Base-by-base conservation (phyloP, 2,329 filamentous ascomycete species). In the Didymella keratinophila region DNA sequence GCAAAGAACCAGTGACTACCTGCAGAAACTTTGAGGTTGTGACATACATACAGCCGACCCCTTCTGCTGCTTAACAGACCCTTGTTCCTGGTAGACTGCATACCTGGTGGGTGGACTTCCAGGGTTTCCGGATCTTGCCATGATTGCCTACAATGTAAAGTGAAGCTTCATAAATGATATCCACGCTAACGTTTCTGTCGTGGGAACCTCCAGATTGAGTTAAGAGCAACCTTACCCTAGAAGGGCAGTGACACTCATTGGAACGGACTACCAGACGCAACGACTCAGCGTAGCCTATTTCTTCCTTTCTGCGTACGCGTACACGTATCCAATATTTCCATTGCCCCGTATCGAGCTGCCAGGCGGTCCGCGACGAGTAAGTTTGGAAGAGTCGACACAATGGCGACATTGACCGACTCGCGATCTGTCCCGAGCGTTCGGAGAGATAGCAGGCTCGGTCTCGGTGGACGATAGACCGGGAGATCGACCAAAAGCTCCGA, bases 401-500 rank as follows among this genome's bases (percentile, higher is more conserved):
- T 46, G 44, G 52, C 44, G 52, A 54, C 11, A 42, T 54, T 36
- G 44, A 48, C 43, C 52, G 44, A 48, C 12, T 42, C 36, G 36
- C 25, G 37, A 39, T 4, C 16, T 28, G 45, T 47, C 46, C 23
- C 36, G 34, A 42, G 52, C 18, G 36, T 34, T 42, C 25, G 16
- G 36, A 48, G 36, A 47, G 34, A 32, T 27, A 21, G n/a, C 23
- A 14, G 36, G 21, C 23, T 14, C 23, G 14, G 43, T 20, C 39
- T 32, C 30, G 30, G 30, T 32, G 30, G 30, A 42, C 23, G 36
- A 47, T 42, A n/a, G 30, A 16, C 25, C 55, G 49, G 55, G 43
- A 49, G 55, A 58, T 58, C 55, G 44, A 52, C 48, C 34, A 6
- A 23, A 41, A 44, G 36, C 43, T 52, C 36, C 18, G 37, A 52